These are phyloP conservation scores for Boletus pseudo-olivaceus DNA, from an alignment of 768 basidiomycete genomes.

Conservation along the genomic window DNA sequence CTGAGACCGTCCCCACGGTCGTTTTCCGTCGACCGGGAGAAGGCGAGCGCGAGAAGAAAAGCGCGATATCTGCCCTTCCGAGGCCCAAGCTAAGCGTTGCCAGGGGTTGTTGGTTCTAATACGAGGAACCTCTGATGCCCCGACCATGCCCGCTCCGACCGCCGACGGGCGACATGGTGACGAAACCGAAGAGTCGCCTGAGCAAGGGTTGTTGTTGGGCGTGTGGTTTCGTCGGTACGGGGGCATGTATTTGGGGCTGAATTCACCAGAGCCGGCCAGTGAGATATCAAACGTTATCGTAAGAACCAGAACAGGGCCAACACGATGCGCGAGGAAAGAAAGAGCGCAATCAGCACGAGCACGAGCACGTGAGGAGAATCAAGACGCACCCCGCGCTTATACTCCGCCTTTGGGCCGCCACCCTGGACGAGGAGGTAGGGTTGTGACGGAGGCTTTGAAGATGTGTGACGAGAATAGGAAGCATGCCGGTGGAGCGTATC, in stretches of 20 bases:
- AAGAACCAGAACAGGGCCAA: neutral
- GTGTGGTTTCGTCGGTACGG: conserved; percentile 29
- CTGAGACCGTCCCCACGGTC: neutral
- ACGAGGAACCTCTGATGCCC: conserved; percentile 23
- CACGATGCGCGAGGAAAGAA: conserved; percentile 2
- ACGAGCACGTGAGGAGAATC: conserved; percentile 9
- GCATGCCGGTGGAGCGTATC: conserved; percentile 17
- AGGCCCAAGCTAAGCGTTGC: neutral
- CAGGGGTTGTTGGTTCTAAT: conserved; percentile 11
- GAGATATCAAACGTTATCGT: conserved; percentile 5
- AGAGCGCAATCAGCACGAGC: conserved; percentile 12
- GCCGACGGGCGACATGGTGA: conserved; percentile 21
- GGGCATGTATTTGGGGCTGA: conserved; percentile 27
- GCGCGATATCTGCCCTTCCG: neutral
- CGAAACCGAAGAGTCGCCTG: conserved; percentile 30
- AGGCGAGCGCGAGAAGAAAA: neutral
- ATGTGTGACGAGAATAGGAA: conserved; percentile 21
- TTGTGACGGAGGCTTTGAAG: conserved; percentile 23
- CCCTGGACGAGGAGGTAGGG: conserved; percentile 25
- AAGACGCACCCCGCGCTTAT: conserved; percentile 30
- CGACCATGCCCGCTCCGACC: conserved; percentile 25
- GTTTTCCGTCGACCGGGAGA: neutral
- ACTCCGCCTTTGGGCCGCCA: conserved; percentile 30
- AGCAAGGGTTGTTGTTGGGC: conserved; percentile 27
- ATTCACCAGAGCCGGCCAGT: neutral